Base-by-base conservation (phyloP, 257 asterid genomes). In the Fraxinus pennsylvanica region DNA sequence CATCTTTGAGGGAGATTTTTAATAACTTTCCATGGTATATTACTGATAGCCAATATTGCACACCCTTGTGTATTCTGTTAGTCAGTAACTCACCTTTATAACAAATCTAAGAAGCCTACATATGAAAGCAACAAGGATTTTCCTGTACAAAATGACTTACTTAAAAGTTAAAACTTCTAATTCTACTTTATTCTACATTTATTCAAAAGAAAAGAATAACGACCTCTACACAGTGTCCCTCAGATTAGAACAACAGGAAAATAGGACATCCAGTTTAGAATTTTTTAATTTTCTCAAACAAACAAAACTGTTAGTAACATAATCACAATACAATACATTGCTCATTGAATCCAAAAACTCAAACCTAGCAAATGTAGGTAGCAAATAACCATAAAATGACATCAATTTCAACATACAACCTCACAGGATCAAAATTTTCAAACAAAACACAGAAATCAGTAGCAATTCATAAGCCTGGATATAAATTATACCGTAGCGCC, bases 401-500 rank as follows among this genome's bases (percentile, higher is more conserved):
- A 71, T 35, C 19, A 50, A 65, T 52, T 74, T 14, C 43, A 8
- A 71, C 4, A 21, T 59, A 70, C 59, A 69, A 47, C 27, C 63
- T 15, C 33, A 8, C 66, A 12, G 9, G 2, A 10, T 68, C 38
- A 66, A 32, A 21, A 14, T 14, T 63, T 52, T 25, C 27, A 43
- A 52, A 68, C 22, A 59, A 72, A 25, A 29, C 68, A 22, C 29
- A 74, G 39, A 68, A 57, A 50, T 67, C 17, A 74, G 5, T 15
- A n/a, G 22, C 5, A 59, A 29, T 43, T 74, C 32, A 12, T 12
- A 75, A 15, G 39, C 39, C 74, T 15, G 47, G 27, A 14, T 59
- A 29, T 3, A 25, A 39, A 68, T 71, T 6, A 43, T 83, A 96
- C 99, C 99, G 93, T 76, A 96, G 74, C 65, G 97, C 97, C 88